Evolutionary conservation across 768 basidiomycete genomes (phyloP).

Genomic region (Naganishia onofrii): DNA sequence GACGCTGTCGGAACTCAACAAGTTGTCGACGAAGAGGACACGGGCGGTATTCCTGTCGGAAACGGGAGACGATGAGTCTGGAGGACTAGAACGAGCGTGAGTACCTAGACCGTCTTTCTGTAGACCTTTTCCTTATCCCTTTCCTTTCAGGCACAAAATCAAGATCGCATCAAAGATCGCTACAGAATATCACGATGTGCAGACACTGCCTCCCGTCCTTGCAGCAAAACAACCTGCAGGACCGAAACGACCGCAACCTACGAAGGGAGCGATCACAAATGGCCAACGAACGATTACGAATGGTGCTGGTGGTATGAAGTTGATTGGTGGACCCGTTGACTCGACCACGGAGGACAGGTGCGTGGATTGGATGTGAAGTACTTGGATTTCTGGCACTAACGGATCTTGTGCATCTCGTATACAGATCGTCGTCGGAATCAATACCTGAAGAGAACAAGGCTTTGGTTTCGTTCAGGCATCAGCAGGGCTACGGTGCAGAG

Average conservation of each 20-base stretch:
- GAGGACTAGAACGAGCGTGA: constrained; percentile 46
- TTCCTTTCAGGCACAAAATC: constrained; percentile 42
- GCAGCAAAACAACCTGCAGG: constrained; percentile 63
- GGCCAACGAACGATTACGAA: constrained; percentile 54
- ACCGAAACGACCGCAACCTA: constrained; percentile 67
- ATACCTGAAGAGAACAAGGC: constrained; percentile 33
- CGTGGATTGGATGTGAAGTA: constrained; percentile 55
- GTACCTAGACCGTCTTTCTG: constrained; percentile 5
- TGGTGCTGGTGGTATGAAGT: constrained; percentile 63
- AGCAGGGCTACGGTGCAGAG: constrained; percentile 50
- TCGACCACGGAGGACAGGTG: constrained; percentile 38
- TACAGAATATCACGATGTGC: constrained; percentile 83
- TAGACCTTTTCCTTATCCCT: neutral
- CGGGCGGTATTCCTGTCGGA: constrained; percentile 44
- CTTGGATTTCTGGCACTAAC: neutral
- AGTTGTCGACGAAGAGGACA: constrained; percentile 48
- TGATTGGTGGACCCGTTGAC: constrained; percentile 50
- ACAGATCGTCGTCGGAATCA: constrained; percentile 2
- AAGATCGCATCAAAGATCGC: constrained; percentile 75
- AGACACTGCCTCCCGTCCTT: constrained; percentile 75
- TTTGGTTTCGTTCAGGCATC: constrained; percentile 51
- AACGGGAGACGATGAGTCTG: constrained; percentile 41
- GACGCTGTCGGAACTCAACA: constrained; percentile 46
- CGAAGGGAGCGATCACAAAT: constrained; percentile 20
- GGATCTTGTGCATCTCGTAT: neutral